phyloP scores from a whole-genome alignment of 495 filamentous ascomycete species.

The Apodospora peruviana region DNA sequence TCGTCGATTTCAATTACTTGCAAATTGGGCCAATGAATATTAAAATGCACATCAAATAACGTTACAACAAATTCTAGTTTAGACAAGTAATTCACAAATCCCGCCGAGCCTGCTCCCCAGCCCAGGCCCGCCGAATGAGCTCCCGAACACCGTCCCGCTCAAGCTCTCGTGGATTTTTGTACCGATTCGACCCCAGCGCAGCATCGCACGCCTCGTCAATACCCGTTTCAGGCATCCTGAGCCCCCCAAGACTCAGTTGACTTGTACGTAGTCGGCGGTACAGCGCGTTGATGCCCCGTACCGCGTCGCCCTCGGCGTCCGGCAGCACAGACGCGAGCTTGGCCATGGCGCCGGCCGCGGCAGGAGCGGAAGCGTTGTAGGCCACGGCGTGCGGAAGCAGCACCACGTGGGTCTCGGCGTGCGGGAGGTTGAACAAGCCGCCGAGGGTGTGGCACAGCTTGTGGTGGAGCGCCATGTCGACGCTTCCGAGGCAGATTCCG shows the following conservation, averaged over 20 bases:
- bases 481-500: conserved; percentile 56
- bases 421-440: conserved; percentile 63
- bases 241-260: conserved; percentile 50
- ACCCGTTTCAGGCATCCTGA: conserved; percentile 62
- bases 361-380: conserved; percentile 62
- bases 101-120: conserved; percentile 57
- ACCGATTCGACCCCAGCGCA: conserved; percentile 57
- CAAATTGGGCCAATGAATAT: no score
- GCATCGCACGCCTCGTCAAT: conserved; percentile 62
- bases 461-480: conserved; percentile 67
- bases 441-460: conserved; percentile 67
- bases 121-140: conserved; percentile 61
- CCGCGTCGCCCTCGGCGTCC: conserved; percentile 50
- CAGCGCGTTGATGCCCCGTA: conserved; percentile 56
- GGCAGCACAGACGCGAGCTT: conserved; percentile 54
- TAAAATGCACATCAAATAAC: no score
- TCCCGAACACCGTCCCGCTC: conserved; percentile 55
- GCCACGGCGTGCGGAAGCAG: conserved; percentile 62
- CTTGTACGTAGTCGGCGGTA: conserved; percentile 53
- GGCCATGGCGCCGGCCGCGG: conserved; percentile 53
- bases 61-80: no score
- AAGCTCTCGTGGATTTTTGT: conserved; percentile 58
- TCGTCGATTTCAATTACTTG: no score
- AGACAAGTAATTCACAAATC: conserved; percentile 31
- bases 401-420: conserved; percentile 65